Percentiles rank a stretch among this genome's conserved stretches.
Evolutionary conservation across 2,329 filamentous ascomycete genomes (phyloP).

Genomic region (Diatrype stigma): DNA sequence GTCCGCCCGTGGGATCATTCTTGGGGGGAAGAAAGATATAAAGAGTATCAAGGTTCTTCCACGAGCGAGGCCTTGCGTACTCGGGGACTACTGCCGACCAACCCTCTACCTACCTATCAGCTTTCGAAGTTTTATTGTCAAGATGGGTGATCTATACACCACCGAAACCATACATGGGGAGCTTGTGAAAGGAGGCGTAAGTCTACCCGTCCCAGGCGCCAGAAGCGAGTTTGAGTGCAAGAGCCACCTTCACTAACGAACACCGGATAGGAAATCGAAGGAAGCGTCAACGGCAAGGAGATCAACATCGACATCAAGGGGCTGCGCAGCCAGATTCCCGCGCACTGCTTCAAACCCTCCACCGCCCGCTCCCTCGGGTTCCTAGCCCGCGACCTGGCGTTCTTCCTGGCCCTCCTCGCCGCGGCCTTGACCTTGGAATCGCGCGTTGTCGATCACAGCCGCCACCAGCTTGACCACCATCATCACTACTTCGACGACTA

Average conservation of each 20-base stretch:
- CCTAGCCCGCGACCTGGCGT: conserved; percentile 49
- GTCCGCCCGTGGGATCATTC: too few relatives aligned
- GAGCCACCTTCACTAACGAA: neutral
- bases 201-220: neutral
- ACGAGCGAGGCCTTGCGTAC: neutral
- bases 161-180: conserved; percentile 14
- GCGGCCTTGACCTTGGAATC: conserved; percentile 49
- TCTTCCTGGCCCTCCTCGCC: conserved; percentile 44
- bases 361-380: conserved; percentile 47
- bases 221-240: too few relatives aligned
- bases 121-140: neutral
- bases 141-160: conserved; percentile 1
- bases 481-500: too few relatives aligned
- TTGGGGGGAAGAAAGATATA: neutral
- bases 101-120: too few relatives aligned
- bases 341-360: conserved; percentile 55
- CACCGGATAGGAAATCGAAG: conserved; percentile 6
- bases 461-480: too few relatives aligned
- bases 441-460: too few relatives aligned
- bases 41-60: too few relatives aligned
- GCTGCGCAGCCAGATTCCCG: conserved; percentile 48
- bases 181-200: conserved; percentile 7
- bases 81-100: neutral
- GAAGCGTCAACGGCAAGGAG: conserved; percentile 6
- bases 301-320: conserved; percentile 35